Percentiles rank a stretch among this genome's conserved stretches.
phyloP scores from a whole-genome alignment of 768 basidiomycete genomes.

The Galerina marginata region DNA sequence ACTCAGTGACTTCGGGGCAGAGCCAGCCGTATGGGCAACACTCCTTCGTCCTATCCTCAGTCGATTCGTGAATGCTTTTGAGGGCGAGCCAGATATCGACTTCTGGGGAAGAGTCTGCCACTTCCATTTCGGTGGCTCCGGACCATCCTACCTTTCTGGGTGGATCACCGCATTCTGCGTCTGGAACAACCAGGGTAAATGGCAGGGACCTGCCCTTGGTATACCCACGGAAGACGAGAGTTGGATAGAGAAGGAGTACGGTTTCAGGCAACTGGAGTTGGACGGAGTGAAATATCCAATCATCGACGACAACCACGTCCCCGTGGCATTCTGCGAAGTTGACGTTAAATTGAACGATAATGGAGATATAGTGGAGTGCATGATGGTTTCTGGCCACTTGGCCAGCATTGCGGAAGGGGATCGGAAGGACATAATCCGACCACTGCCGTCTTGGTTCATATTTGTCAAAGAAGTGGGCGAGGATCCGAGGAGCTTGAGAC shows the following conservation, averaged over 20 bases:
- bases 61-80: slow-evolving; percentile 26
- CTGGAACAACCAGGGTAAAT: slow-evolving; percentile 18
- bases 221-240: background rate
- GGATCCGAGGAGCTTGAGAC: too few relatives aligned
- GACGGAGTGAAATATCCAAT: slow-evolving; percentile 10
- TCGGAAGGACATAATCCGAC: slow-evolving; percentile 18
- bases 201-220: slow-evolving; percentile 16
- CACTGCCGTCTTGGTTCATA: slow-evolving; percentile 27
- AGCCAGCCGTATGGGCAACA: slow-evolving; percentile 21
- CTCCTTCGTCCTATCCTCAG: slow-evolving; percentile 22
- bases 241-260: background rate
- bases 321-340: slow-evolving; percentile 16
- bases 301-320: slow-evolving; percentile 7
- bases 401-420: slow-evolving; percentile 9
- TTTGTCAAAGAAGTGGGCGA: slow-evolving; percentile 10
- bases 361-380: slow-evolving; percentile 13
- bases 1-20: slow-evolving; percentile 18
- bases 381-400: slow-evolving; percentile 25
- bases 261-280: background rate
- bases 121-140: slow-evolving; percentile 14
- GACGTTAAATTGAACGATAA: slow-evolving; percentile 16
- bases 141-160: slow-evolving; percentile 15
- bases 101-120: slow-evolving; percentile 24
- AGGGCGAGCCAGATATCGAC: slow-evolving; percentile 15
- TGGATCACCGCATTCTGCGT: slow-evolving; percentile 29